phyloP scores from a whole-genome alignment of 352 stramenopile species.

The Phytopythium ostracodes region DNA sequence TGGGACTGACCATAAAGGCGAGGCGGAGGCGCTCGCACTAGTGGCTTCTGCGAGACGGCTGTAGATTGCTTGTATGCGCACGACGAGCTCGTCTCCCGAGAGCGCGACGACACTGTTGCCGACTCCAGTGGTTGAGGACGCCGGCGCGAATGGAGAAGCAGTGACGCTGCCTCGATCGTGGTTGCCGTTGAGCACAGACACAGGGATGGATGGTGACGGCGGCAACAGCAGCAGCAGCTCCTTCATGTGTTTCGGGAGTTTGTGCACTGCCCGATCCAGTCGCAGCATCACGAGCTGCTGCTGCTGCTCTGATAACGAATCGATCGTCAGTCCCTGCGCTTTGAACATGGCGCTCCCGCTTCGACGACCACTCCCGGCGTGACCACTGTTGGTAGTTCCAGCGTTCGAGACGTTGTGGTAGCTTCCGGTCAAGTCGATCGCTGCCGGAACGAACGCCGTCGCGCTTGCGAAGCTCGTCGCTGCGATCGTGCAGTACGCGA shows the following conservation, averaged over 20 bases:
- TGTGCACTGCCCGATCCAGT: slow-evolving; percentile 24
- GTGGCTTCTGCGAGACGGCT: background rate
- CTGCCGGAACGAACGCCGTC: slow-evolving; percentile 15
- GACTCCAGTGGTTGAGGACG: background rate
- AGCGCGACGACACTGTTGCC: slow-evolving; percentile 11
- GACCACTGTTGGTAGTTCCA: background rate
- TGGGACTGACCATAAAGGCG: background rate
- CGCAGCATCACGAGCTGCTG: slow-evolving; percentile 12
- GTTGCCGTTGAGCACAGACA: slow-evolving; percentile 5
- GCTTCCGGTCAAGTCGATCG: background rate
- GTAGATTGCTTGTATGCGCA: slow-evolving; percentile 33
- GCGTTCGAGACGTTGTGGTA: background rate
- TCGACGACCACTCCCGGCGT: slow-evolving; percentile 26
- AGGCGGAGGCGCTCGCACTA: background rate
- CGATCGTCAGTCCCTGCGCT: background rate
- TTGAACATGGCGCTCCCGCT: slow-evolving; percentile 13
- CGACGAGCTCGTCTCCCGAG: slow-evolving; percentile 25
- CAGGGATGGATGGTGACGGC: slow-evolving; percentile 13
- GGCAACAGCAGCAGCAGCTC: slow-evolving; percentile 23
- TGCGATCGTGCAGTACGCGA: slow-evolving; percentile 40
- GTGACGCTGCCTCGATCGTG: background rate
- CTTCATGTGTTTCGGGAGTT: slow-evolving; percentile 32
- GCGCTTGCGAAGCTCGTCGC: slow-evolving; percentile 15
- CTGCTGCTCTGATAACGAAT: background rate
- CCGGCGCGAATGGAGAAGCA: background rate